Evolutionary conservation across 495 filamentous ascomycete species (phyloP).

Genomic region (Xanthoparmelia taractica): DNA sequence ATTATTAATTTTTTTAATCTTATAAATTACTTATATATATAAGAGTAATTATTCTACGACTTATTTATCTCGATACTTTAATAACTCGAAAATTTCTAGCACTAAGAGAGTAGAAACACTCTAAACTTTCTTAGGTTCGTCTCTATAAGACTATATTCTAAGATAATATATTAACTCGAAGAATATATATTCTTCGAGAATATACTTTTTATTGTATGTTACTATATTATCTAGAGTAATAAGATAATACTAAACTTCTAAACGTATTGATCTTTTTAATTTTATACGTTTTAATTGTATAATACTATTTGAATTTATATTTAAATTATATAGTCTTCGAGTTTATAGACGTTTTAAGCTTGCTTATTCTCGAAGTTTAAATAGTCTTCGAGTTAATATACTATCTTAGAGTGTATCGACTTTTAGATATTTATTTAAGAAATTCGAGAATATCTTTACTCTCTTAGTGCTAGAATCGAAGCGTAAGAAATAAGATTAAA

Average conservation of each 20-base stretch:
- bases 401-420: no score
- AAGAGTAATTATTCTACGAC: not conserved
- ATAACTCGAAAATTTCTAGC: not conserved
- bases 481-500: not conserved
- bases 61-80: not conserved
- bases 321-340: not conserved
- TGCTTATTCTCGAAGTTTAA: not conserved
- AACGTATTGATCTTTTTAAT: not conserved
- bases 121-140: not conserved
- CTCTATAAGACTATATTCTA: not conserved
- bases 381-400: no score
- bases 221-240: no score
- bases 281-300: not conserved
- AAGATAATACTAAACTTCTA: not conserved
- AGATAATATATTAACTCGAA: not conserved
- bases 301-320: not conserved
- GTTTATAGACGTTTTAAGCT: not conserved
- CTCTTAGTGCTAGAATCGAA: no score
- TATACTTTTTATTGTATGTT: no score
- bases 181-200: no score
- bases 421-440: no score
- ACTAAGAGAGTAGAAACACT: not conserved
- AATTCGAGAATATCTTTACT: no score
- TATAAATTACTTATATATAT: not conserved
- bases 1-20: not conserved